A percentile compares a stretch with the other conserved stretches of the same genome.
Conservation (phyloP, 177 flowering plant genomes). For the Vitis hybrid region DNA sequence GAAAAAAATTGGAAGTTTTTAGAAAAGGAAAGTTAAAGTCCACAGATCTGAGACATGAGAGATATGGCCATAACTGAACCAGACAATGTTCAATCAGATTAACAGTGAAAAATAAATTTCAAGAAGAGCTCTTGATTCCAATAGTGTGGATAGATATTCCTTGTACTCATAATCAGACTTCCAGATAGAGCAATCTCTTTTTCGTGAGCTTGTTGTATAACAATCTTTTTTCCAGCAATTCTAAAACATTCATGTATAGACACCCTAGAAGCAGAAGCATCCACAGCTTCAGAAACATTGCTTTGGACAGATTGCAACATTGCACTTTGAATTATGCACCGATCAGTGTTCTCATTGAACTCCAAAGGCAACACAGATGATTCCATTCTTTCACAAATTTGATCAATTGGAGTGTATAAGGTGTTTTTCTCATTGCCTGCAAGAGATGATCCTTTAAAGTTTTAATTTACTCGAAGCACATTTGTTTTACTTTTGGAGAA, state of each 20-base stretch:
- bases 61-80: background rate
- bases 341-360: conserved; percentile 9
- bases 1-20: conserved; percentile 1
- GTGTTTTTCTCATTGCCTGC: conserved; percentile 25
- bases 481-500: background rate
- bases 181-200: conserved; percentile 27
- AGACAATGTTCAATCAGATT: background rate
- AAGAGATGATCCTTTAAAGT: background rate
- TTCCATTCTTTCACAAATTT: conserved; percentile 16
- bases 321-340: conserved; percentile 6
- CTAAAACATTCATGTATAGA: conserved; percentile 20
- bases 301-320: conserved; percentile 16
- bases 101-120: background rate
- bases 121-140: background rate
- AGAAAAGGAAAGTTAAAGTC: background rate
- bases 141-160: background rate
- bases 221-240: conserved; percentile 19
- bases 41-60: background rate
- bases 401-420: conserved; percentile 13
- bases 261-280: conserved; percentile 8
- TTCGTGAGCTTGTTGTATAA: conserved; percentile 22
- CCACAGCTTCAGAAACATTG: conserved; percentile 24
- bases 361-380: conserved; percentile 24
- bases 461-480: background rate
- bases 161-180: conserved; percentile 16